phyloP scores from a whole-genome alignment of 75 land plant genomes.

The Chamaecyparis obtusa region DNA sequence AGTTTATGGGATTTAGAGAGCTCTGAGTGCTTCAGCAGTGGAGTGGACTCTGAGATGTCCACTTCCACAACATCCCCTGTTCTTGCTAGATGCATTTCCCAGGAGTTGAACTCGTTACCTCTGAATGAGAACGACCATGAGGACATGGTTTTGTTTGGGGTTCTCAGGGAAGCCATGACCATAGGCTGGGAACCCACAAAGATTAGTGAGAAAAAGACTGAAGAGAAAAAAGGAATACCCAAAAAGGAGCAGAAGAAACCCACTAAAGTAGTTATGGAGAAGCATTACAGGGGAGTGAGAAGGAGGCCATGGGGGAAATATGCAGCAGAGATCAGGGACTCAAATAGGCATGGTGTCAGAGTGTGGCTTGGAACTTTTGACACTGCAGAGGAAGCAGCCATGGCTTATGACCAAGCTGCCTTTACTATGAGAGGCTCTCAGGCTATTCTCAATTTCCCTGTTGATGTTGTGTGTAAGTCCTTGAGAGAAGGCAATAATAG shows the following conservation, averaged over 20 bases:
- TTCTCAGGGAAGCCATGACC: slow-evolving; percentile 22
- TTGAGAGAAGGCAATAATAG: not conserved
- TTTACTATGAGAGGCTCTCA: slow-evolving; percentile 38
- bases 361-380: slow-evolving; percentile 51
- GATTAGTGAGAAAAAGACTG: not conserved
- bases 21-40: not conserved
- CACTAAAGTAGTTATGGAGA: not conserved
- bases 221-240: not conserved
- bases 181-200: slow-evolving; percentile 15
- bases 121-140: slow-evolving; percentile 39
- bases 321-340: slow-evolving; percentile 41
- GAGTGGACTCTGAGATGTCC: not conserved
- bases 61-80: not conserved
- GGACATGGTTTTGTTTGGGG: slow-evolving; percentile 30
- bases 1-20: not conserved
- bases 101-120: slow-evolving; percentile 17
- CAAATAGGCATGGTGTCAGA: slow-evolving; percentile 26
- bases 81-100: not conserved
- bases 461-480: not conserved
- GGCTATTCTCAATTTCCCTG: slow-evolving; percentile 41
- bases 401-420: slow-evolving; percentile 42
- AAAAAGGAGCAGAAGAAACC: not conserved
- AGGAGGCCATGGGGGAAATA: slow-evolving; percentile 27
- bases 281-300: slow-evolving; percentile 19
- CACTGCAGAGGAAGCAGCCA: slow-evolving; percentile 26